Base-by-base conservation (phyloP, 805 yeast genomes). In the Candida schatavii region DNA sequence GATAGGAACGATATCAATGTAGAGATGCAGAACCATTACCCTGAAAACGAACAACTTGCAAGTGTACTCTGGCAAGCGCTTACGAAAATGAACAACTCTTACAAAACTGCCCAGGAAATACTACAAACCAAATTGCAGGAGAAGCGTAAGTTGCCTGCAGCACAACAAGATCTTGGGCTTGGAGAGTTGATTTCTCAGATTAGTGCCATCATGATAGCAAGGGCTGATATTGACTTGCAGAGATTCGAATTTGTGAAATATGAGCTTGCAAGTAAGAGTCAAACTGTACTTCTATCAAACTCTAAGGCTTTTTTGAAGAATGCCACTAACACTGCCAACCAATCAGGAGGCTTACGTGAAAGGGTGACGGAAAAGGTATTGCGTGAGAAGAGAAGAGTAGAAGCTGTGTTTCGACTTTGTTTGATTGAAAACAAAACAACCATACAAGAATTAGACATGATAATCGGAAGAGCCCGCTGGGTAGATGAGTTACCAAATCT, bases 191-290 rank as follows among this genome's bases (percentile, higher is more conserved):
- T 63, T 22, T 52, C 63, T 10, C 73, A 72, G 43, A 44, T 75
- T 2, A 61, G 75, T 45, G 62, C 70, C 6, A 57, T 77, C 1
- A 49, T 68, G 25, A 70, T 76, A n/a, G 78, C 75, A 25, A 59
- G 82, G 37, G 70, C 78, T 1, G 83, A 78, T 50, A 64, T 77
- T 3, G 81, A 76, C 41, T 50, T 74, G 10, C 80, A 75, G 51
- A 59, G 81, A 42, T 59, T 72, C n/a, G 66, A 62, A 35, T 25
- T 74, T 3, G 38, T 52, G 0, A 55, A 54, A 14, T 45, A 41
- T 20, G 62, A 59, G 7, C 54, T 59, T 19, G 67, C 75, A 0
- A 43, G 45, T 2, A 60, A 61, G 13, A 62, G 64, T 48, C 44
- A 45, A 15, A 47, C 43, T 2, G 50, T 71, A 0, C 54, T 78